Base-by-base conservation (phyloP, 169 alveolate genomes). In the Perkinsus olseni region DNA sequence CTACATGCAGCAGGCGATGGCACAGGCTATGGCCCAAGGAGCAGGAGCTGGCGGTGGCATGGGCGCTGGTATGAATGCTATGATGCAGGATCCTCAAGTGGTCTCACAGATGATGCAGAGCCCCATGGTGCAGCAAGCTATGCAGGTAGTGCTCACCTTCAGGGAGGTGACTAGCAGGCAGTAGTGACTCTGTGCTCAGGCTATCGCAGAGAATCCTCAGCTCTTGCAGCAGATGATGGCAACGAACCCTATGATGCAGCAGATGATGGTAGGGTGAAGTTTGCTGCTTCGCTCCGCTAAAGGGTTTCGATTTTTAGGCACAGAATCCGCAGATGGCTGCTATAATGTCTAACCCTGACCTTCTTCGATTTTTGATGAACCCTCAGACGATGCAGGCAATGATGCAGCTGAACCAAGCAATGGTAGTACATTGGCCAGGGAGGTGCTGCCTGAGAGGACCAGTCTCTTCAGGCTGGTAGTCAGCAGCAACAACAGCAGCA, bases 191-290 rank as follows among this genome's bases (percentile, higher is more conserved):
- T 11, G 21, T 40, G 50, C 21, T 62, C 17, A 62, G 90, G n/a
- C 92, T 34, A 28, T 93, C 36, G 13, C 92, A 4, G 93, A 93
- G 92, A 93, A 93, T 31, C 94, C 94, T 38, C 94, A 93, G 50
- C 31, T 93, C 91, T 62, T 97, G 95, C 93, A 97, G 93, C 94
- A 93, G 90, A 97, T 96, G 74, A 97, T 97, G 97, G 91, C 96
- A 91, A 96, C 96, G 93, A 97, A 97, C 94, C 99, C 99, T 6
- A 97, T 96, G 92, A 94, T 97, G 62, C 91, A 97, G 94, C 96
- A 98, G 94, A 97, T 95, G 94, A 95, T 93, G 74, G 94, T 93
- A 91, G 11, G 82, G 11, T 3, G 3, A 40, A 11, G 50, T 6
- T 3, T 40, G 39, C 38, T 39, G 21, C 21, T 40, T 92, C 39